Evolutionary conservation across 208 protist genomes (phyloP).

Genomic region (Leishmania braziliensis): DNA sequence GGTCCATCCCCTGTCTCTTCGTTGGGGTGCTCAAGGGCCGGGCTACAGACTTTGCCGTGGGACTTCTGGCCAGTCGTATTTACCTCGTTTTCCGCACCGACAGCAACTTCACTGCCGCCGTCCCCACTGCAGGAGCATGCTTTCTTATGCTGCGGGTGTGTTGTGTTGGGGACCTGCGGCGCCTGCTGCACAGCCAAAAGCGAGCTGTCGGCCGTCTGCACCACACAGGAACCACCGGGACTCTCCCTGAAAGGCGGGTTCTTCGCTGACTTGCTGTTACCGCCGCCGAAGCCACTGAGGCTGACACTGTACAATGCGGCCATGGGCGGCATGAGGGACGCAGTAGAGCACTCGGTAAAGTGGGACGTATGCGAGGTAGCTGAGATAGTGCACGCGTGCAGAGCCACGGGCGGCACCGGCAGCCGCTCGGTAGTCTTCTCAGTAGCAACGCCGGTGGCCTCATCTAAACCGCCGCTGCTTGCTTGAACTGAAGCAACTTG

Average conservation of each 20-base stretch:
- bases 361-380: constrained; percentile 8
- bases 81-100: neutral
- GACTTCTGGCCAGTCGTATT: neutral
- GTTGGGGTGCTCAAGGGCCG: neutral
- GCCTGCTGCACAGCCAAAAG: neutral
- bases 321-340: constrained; percentile 25
- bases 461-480: neutral
- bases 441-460: neutral
- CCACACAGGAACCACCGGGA: constrained; percentile 4
- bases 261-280: constrained; percentile 1
- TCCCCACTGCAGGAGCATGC: neutral
- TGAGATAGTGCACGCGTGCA: constrained; percentile 14
- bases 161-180: neutral
- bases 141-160: neutral
- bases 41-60: neutral
- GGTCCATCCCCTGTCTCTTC: neutral
- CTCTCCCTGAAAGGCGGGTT: constrained; percentile 11
- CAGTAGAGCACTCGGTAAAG: constrained; percentile 21
- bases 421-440: neutral
- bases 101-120: constrained; percentile 3
- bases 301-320: constrained; percentile 15
- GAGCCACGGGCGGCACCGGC: neutral
- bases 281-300: constrained; percentile 7
- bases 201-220: constrained; percentile 9
- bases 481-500: neutral